Evolutionary conservation across 495 filamentous ascomycete genomes (phyloP), one percentile per base, ranked within the genome.

Genomic region (Xylaria curta): DNA sequence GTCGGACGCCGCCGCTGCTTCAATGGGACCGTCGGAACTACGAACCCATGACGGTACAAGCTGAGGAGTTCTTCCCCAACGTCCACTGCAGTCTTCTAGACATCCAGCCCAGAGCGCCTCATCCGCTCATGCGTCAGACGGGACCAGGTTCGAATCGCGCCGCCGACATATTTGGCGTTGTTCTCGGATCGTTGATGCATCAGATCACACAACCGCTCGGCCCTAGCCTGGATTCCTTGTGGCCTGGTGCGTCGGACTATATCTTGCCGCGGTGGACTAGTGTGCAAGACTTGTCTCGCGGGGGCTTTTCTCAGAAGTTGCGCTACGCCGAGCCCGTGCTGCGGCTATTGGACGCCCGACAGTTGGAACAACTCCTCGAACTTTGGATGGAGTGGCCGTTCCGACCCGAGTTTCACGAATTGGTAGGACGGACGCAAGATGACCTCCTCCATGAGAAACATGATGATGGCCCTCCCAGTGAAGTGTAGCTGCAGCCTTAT

Each of bases 1-100:
- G 72, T 10, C 82, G 83, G 59, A 70, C 80, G 10, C 83, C 88
- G 4, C 85, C 85, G 0, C 47, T 86, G 6, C 80, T 94, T 2
- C 69, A 81, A 62, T 93, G 89, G 89, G 91, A 94, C 75, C 87
- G 85, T 5, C 89, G 92, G 33, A 81, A 79, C 9, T 89, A 85
- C 56, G 88, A 92, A 26, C 86, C 89, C 4, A 76, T 92, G 54
- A 69, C 76, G 9, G 83, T 87, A 28, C 61, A 84, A 13, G 38
- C 76, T 0, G 77, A 87, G 5, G 92, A 94, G 70, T 85, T 91
- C 68, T 91, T 81, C 73, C 91, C 89, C 12, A 81, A 81, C 47
- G 66, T 78, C 6, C 74, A 71, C 1, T 78, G 77, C 49, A 70
- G 74, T 63, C 77, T 86, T n/a, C 66, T 86, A 12, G 85, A 86